A percentile compares a stretch with the other conserved stretches of the same genome.
phyloP scores from a whole-genome alignment of 306 rosid species.

The Rosa persica region DNA sequence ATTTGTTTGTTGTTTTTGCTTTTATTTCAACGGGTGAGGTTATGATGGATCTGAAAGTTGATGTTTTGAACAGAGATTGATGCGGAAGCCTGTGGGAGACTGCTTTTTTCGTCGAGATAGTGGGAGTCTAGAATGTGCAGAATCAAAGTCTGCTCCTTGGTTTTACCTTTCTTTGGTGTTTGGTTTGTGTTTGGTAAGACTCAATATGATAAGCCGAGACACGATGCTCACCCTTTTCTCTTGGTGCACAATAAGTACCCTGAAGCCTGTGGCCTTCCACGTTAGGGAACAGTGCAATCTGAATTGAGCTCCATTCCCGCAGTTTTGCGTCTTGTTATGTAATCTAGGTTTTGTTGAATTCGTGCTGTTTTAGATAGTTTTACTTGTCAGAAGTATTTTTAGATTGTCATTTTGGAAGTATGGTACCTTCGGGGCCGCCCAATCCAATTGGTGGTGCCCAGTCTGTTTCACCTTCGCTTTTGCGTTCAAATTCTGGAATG shows the following conservation, averaged over 20 bases:
- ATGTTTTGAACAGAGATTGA: slow-evolving; percentile 52
- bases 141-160: slow-evolving; percentile 40
- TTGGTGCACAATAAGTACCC: slow-evolving; percentile 52
- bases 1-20: slow-evolving; percentile 23
- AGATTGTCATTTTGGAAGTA: slow-evolving; percentile 43
- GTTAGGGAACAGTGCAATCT: slow-evolving; percentile 40
- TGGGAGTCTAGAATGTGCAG: slow-evolving; percentile 53
- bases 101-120: slow-evolving; percentile 39
- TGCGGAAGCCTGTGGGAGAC: slow-evolving; percentile 41
- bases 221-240: slow-evolving; percentile 42
- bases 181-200: slow-evolving; percentile 54
- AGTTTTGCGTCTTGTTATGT: slow-evolving; percentile 34
- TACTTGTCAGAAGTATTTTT: slow-evolving; percentile 40
- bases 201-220: slow-evolving; percentile 41
- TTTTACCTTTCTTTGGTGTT: slow-evolving; percentile 42
- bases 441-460: slow-evolving; percentile 82
- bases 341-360: slow-evolving; percentile 44
- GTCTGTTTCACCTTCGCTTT: slow-evolving; percentile 74
- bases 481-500: slow-evolving; percentile 88
- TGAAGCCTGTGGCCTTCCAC: slow-evolving; percentile 40
- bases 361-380: slow-evolving; percentile 47
- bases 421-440: slow-evolving; percentile 93
- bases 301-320: slow-evolving; percentile 43
- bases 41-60: slow-evolving; percentile 61
- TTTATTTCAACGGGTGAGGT: slow-evolving; percentile 44